Evolutionary conservation across 2,329 filamentous ascomycete species (phyloP).

Genomic region (Stemphylium vesicarium): DNA sequence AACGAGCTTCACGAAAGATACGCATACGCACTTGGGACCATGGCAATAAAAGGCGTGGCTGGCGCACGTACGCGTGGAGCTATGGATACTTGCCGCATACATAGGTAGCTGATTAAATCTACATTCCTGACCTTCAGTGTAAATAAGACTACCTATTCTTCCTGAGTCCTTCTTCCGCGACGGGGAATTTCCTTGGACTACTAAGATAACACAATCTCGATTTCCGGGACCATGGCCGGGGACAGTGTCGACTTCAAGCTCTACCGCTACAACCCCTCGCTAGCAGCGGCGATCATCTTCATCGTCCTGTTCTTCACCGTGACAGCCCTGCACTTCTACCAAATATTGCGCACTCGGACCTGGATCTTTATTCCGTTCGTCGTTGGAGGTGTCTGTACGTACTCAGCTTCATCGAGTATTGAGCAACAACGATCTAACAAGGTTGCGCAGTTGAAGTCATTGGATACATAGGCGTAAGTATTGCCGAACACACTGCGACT

Average conservation of each 20-base stretch:
- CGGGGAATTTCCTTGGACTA: not conserved
- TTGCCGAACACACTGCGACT: too few species aligned
- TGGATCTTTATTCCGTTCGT: constrained; percentile 61
- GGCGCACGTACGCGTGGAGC: too few species aligned
- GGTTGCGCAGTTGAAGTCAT: constrained; percentile 52
- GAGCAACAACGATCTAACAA: not conserved
- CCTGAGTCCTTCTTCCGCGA: not conserved
- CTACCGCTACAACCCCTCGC: constrained; percentile 52
- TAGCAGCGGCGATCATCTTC: constrained; percentile 57
- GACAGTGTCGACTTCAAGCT: constrained; percentile 7
- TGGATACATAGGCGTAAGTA: constrained; percentile 53
- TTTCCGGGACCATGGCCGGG: not conserved
- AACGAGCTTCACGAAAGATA: too few species aligned
- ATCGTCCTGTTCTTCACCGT: constrained; percentile 53
- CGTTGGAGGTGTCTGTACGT: constrained; percentile 58
- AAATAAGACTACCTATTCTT: not conserved
- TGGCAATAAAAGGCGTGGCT: too few species aligned
- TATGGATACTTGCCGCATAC: too few species aligned
- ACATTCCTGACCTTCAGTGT: too few species aligned
- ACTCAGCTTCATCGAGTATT: too few species aligned
- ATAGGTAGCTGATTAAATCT: too few species aligned
- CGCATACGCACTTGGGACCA: too few species aligned
- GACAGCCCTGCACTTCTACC: constrained; percentile 51
- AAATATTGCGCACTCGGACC: constrained; percentile 51
- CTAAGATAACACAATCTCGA: not conserved